These are phyloP conservation scores for Dinochytrium kinnereticum DNA, from an alignment of 371 early-diverging fungal genomes.

Conservation along the genomic window DNA sequence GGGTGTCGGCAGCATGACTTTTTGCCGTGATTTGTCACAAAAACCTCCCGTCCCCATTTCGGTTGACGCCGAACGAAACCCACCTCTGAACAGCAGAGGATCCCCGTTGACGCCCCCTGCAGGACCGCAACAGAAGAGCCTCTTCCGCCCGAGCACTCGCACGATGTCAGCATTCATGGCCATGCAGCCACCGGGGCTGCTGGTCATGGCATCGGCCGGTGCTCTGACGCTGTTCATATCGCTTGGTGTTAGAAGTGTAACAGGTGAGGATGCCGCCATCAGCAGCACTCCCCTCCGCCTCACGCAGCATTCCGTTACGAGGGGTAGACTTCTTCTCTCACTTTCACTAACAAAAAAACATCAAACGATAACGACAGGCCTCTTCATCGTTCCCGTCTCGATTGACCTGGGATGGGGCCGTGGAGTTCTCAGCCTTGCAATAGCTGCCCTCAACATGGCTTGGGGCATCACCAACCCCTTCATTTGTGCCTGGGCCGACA, in stretches of 20 bases:
- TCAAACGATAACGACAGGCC: neutral
- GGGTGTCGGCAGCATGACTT: too few relatives aligned
- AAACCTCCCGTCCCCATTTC: too few relatives aligned
- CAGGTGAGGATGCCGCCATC: neutral
- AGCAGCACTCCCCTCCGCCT: neutral
- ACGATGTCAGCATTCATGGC: neutral
- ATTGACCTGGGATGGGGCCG: slow-evolving; percentile 13
- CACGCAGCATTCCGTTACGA: too few relatives aligned
- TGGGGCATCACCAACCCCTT: slow-evolving; percentile 15
- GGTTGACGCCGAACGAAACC: too few relatives aligned
- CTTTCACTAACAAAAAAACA: neutral
- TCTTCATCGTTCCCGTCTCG: slow-evolving; percentile 4
- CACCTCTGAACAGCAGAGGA: too few relatives aligned
- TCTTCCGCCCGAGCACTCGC: neutral
- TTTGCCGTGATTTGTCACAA: too few relatives aligned
- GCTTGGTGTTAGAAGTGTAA: slow-evolving; percentile 3
- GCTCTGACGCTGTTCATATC: slow-evolving; percentile 10
- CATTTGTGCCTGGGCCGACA: slow-evolving; percentile 16
- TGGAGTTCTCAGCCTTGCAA: neutral
- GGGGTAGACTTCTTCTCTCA: neutral
- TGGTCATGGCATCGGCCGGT: neutral
- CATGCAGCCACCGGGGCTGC: neutral
- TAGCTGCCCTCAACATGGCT: neutral
- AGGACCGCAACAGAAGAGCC: neutral
- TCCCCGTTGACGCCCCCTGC: neutral